Base-by-base conservation (phyloP, 73 alveolate genomes). In the Paramecium caudatum region DNA sequence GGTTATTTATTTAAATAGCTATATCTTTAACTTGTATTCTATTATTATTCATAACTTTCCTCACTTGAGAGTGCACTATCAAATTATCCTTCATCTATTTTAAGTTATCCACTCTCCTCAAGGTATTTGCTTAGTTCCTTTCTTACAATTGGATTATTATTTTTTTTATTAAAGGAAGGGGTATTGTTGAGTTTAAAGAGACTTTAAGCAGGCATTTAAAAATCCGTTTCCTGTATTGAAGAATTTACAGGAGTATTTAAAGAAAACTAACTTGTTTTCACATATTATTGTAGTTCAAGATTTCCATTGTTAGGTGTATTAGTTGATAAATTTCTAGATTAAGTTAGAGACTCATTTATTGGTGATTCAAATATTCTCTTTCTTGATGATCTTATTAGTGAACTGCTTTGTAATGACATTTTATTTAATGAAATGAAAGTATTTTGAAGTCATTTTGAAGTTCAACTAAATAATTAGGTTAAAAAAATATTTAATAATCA, bases 81-180 rank as follows among this genome's bases (percentile, higher is more conserved):
- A 21, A 36, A 49, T 3, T 49, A 49, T 2, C 70, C 70, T 19
- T 49, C 70, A 49, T 49, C 70, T 12, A 49, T 49, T 49, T 49
- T 49, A 21, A 49, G 19, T 5, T 49, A 49, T 19, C 70, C 70
- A 49, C 70, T 49, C 25, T 49, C 70, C 19, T 49, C 3, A 0
- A 49, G n/a, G n/a, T 55, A 55, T 55, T 55, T 55, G 12, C 46
- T 43, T 0, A 19, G 17, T 23, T 55, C 80, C 30, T 43, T 55
- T n/a, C n/a, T n/a, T n/a, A n/a, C n/a, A n/a, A n/a, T n/a, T n/a
- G n/a, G n/a, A n/a, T n/a, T n/a, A n/a, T n/a, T n/a, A n/a, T n/a
- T n/a, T n/a, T n/a, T n/a, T n/a, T n/a, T n/a, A 5, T 10, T 27
- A 23, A 55, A 55, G 23, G 23, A 55, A 2, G 45, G 80, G 30